Evolutionary conservation across 1,139 yeast species (phyloP).

Genomic region (Suhomyces terraborum): DNA sequence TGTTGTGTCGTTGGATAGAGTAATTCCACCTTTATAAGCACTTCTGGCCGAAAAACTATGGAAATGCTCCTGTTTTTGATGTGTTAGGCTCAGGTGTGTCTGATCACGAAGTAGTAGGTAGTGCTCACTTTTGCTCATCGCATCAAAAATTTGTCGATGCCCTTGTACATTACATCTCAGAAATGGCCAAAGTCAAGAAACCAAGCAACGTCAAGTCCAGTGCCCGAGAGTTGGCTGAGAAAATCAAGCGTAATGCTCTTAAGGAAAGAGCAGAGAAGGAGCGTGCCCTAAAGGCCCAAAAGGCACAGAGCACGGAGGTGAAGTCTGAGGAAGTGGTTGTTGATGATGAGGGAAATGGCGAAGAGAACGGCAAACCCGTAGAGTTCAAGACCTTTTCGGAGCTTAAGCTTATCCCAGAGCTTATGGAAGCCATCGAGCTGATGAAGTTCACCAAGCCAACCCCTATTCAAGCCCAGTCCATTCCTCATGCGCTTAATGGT

Average conservation of each 20-base stretch:
- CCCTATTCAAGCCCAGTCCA: slow-evolving; percentile 88
- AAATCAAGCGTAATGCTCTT: slow-evolving; percentile 57
- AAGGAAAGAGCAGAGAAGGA: slow-evolving; percentile 16
- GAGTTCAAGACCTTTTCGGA: slow-evolving; percentile 46
- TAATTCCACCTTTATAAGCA: neutral
- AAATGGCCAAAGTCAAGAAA: slow-evolving; percentile 17
- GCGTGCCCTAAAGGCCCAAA: slow-evolving; percentile 24
- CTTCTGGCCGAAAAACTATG: neutral
- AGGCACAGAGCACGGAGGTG: slow-evolving; percentile 17
- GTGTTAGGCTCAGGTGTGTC: neutral
- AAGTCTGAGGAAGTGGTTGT: slow-evolving; percentile 20
- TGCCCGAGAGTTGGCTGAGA: slow-evolving; percentile 45
- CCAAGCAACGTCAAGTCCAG: slow-evolving; percentile 10
- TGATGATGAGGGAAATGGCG: slow-evolving; percentile 9
- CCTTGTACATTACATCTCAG: slow-evolving; percentile 10
- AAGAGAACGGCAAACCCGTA: slow-evolving; percentile 8
- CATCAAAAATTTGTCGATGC: slow-evolving; percentile 6
- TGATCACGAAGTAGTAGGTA: neutral
- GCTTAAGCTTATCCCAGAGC: slow-evolving; percentile 73
- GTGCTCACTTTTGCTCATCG: slow-evolving; percentile 1
- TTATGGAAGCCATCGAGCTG: slow-evolving; percentile 73
- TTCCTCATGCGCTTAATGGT: slow-evolving; percentile 90
- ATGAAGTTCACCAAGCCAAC: slow-evolving; percentile 73
- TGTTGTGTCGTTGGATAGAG: neutral
- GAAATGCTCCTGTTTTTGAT: neutral